Evolutionary conservation across 805 yeast genomes (phyloP).

Genomic region (Myxozyma melibiosi): DNA sequence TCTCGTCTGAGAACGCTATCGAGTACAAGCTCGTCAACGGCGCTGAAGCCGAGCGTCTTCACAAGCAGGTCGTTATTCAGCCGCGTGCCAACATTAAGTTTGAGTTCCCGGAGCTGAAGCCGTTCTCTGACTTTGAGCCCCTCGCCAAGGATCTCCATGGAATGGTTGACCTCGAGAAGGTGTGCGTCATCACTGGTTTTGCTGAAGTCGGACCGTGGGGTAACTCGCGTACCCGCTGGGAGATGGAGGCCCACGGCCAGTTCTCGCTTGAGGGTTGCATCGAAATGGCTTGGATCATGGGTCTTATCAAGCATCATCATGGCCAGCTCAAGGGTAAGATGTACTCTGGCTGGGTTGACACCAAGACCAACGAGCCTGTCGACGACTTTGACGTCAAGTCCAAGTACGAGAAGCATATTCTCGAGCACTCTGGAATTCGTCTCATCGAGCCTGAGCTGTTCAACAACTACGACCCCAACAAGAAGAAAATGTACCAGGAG

Average conservation of each 20-base stretch:
- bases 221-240: slow-evolving; percentile 98
- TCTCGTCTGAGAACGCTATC: slow-evolving; percentile 86
- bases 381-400: slow-evolving; percentile 92
- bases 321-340: slow-evolving; percentile 80
- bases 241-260: slow-evolving; percentile 94
- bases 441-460: slow-evolving; percentile 94
- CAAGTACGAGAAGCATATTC: slow-evolving; percentile 84
- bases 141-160: slow-evolving; percentile 68
- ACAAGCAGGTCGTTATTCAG: slow-evolving; percentile 71
- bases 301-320: slow-evolving; percentile 90
- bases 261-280: slow-evolving; percentile 97
- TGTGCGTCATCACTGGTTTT: slow-evolving; percentile 95
- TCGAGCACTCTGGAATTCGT: slow-evolving; percentile 96
- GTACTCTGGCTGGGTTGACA: slow-evolving; percentile 97
- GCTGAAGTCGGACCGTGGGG: slow-evolving; percentile 99
- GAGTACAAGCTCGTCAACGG: slow-evolving; percentile 88
- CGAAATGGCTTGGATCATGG: slow-evolving; percentile 99
- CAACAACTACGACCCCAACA: slow-evolving; percentile 90
- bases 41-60: slow-evolving; percentile 83
- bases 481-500: slow-evolving; percentile 92
- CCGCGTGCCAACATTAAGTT: slow-evolving; percentile 96
- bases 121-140: slow-evolving; percentile 63
- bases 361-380: slow-evolving; percentile 88
- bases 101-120: slow-evolving; percentile 85
- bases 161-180: slow-evolving; percentile 85